Evolutionary conservation across 495 filamentous ascomycete genomes (phyloP).

Genomic region (Margaritispora aquatica): DNA sequence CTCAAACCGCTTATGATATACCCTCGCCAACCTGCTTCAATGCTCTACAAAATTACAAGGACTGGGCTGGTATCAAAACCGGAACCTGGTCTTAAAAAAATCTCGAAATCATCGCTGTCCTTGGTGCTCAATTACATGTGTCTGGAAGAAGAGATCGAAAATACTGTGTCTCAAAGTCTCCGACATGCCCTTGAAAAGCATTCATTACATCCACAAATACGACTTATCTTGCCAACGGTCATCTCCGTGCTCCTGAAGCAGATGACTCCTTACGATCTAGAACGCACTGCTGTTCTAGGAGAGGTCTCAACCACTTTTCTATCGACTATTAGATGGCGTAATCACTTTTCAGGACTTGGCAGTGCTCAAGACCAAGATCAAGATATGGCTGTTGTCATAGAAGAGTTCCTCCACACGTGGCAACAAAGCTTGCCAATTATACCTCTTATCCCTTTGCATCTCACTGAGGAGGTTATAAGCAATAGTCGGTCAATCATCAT

Average conservation of each 20-base stretch:
- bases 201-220: conserved; percentile 35
- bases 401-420: conserved; percentile 34
- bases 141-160: conserved; percentile 63
- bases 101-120: conserved; percentile 47
- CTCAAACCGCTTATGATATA: conserved; percentile 59
- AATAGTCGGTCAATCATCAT: conserved; percentile 49
- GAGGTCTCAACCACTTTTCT: conserved; percentile 34
- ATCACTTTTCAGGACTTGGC: conserved; percentile 38
- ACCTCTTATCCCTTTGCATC: conserved; percentile 18
- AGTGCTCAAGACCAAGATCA: conserved; percentile 16
- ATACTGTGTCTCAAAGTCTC: conserved; percentile 34
- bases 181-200: conserved; percentile 31
- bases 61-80: conserved; percentile 5
- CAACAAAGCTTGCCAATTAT: conserved; percentile 30
- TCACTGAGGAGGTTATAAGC: conserved; percentile 11
- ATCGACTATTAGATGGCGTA: conserved; percentile 30
- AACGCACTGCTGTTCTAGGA: conserved; percentile 45
- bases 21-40: conserved; percentile 69
- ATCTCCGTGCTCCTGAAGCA: conserved; percentile 43
- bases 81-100: conserved; percentile 32
- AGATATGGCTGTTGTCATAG: conserved; percentile 25
- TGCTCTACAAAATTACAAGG: conserved; percentile 71
- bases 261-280: conserved; percentile 54
- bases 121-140: conserved; percentile 74
- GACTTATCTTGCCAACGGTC: conserved; percentile 42